Percentiles rank a stretch among this genome's conserved stretches.
These are phyloP conservation scores for Protomyces macrosporus DNA, from an alignment of 1,139 yeast genomes.

Conservation along the genomic window DNA sequence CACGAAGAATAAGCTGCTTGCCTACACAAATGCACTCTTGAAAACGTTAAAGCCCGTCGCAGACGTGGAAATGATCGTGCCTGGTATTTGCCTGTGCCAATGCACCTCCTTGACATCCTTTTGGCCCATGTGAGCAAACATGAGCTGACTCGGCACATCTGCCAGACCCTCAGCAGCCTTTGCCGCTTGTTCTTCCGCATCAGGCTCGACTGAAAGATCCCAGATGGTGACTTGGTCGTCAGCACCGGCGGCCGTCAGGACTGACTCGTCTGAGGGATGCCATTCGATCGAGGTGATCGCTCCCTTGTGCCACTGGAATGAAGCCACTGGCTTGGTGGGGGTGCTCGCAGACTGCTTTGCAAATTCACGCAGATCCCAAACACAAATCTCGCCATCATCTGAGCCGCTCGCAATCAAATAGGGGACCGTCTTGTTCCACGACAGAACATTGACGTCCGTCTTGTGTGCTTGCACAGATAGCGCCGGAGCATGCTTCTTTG, in stretches of 20 bases:
- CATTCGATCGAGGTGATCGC: slow-evolving; percentile 90
- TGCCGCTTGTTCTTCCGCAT: slow-evolving; percentile 88
- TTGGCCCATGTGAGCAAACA: slow-evolving; percentile 93
- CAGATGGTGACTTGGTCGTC: slow-evolving; percentile 95
- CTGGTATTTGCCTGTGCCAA: slow-evolving; percentile 97
- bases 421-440: slow-evolving; percentile 87
- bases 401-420: slow-evolving; percentile 91
- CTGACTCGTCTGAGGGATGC: slow-evolving; percentile 92
- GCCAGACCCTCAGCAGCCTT: slow-evolving; percentile 65
- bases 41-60: slow-evolving; percentile 90
- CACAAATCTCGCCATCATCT: slow-evolving; percentile 96
- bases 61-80: slow-evolving; percentile 89
- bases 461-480: slow-evolving; percentile 73
- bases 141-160: slow-evolving; percentile 90
- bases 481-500: slow-evolving; percentile 77
- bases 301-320: slow-evolving; percentile 86
- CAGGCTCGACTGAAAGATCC: slow-evolving; percentile 97
- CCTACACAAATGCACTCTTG: slow-evolving; percentile 53
- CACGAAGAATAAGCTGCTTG: background rate
- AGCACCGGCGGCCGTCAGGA: slow-evolving; percentile 90
- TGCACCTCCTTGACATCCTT: slow-evolving; percentile 94
- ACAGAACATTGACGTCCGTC: slow-evolving; percentile 87
- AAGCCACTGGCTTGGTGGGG: slow-evolving; percentile 64
- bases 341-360: slow-evolving; percentile 35
- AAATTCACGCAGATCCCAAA: slow-evolving; percentile 94